Percentiles rank a stretch among this genome's conserved stretches.
phyloP scores from a whole-genome alignment of 768 basidiomycete species.

The Leccinum variicolor region DNA sequence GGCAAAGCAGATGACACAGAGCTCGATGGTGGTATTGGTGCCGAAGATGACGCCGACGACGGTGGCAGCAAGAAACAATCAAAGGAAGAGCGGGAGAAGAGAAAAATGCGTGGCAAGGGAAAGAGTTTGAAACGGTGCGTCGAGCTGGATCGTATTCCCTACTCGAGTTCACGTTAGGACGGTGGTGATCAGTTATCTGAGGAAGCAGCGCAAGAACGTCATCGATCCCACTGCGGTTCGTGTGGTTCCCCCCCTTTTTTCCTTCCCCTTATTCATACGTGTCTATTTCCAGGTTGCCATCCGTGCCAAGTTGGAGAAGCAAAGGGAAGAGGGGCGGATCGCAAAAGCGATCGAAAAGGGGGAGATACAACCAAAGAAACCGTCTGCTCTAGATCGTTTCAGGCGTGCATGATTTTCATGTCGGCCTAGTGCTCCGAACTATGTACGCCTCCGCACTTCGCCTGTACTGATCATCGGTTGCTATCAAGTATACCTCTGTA shows the following conservation, averaged over 20 bases:
- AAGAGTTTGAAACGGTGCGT: conserved; percentile 77
- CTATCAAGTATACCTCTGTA: neutral
- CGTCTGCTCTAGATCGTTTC: conserved; percentile 37
- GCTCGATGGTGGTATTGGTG: conserved; percentile 32
- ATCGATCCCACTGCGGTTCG: conserved; percentile 77
- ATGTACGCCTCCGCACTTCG: neutral
- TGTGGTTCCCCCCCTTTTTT: conserved; percentile 4
- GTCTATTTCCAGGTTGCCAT: conserved; percentile 45
- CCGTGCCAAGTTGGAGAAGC: conserved; percentile 62
- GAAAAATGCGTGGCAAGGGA: conserved; percentile 83
- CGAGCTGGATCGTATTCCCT: neutral
- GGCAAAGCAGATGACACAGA: conserved; percentile 76
- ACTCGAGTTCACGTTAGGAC: neutral
- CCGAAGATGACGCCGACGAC: conserved; percentile 35
- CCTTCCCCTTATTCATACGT: neutral
- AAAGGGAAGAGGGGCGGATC: conserved; percentile 43
- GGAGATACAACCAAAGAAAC: conserved; percentile 26
- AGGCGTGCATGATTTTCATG: conserved; percentile 18
- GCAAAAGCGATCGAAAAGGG: conserved; percentile 35
- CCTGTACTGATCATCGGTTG: neutral
- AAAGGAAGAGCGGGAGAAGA: conserved; percentile 49
- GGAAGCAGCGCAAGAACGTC: conserved; percentile 94
- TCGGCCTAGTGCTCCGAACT: neutral
- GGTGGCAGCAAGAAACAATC: conserved; percentile 29
- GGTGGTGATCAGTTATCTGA: conserved; percentile 48